Evolutionary conservation across 148 eudicot genomes (phyloP), one percentile per base, ranked within the genome.

Genomic region (Camellia granthamiana): DNA sequence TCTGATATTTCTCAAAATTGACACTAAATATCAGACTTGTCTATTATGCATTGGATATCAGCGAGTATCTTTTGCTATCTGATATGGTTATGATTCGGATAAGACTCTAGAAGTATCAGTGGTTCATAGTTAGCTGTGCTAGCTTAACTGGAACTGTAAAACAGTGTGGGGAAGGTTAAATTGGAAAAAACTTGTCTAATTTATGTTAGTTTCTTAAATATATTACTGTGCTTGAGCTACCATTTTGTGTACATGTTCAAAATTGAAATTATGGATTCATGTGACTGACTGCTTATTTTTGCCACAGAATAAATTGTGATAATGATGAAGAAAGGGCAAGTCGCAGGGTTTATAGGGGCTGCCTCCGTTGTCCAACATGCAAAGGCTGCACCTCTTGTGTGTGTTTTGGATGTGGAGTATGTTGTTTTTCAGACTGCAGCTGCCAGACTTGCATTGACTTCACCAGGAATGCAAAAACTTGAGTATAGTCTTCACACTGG

Each of bases 331-430:
- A 92, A 61, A 81, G 97, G 52, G 94, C 89, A 19, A 89, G 89
- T 76, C 84, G 97, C 51, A 88, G 85, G 76, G 84, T 86, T 7
- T 88, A 86, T 69, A 86, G 89, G 77, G 91, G 94, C 5, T 92
- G 97, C 83, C 54, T 85, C 7, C 86, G 86, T 19, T 79, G 83
- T 38, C 82, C 90, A 44, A 86, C 89, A 19, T 92, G 97, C 84
- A 79, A 54, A 80, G 97, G 97, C 0, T 92, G 97, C 88, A 87
- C 88, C 6, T 88, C 90, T 73, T 92, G 97, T 54, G 94, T 91
- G 46, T 92, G 97, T 72, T 91, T 92, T 13, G 92, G 97, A 30
- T 92, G 97, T 65, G 84, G 85, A 38, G 81, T 78, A 77, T 92
- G 97, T 77, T 90, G 97, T 58, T 92, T 92, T 83, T 78, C 89